Evolutionary conservation across 345 rosid genomes (phyloP), one percentile per base, ranked within the genome.

Genomic region (Sisymbrium altissimum): DNA sequence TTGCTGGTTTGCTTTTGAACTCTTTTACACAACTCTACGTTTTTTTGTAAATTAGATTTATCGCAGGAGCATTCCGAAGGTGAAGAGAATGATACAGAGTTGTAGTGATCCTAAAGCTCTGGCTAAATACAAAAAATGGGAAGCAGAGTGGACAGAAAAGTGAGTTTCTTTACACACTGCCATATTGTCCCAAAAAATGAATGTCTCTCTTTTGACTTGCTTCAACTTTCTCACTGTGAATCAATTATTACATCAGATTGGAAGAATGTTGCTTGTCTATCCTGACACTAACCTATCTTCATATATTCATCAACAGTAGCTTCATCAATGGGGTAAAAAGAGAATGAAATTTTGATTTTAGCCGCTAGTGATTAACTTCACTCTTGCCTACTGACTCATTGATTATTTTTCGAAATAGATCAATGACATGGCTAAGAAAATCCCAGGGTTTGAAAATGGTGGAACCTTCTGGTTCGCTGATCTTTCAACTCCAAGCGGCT

Each of bases 351-450:
- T 27, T 27, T 27, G 29, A 1, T 27, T 3, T 27, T 27, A 4
- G 29, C 29, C 29, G 29, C 29, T 27, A 27, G 29, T 27, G 29
- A 1, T 27, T 27, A 27, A 27, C 3, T 2, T 27, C 29, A 23
- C 3, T 27, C 17, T 60, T 60, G 27, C 18, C 4, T 71, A 40
- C 4, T 72, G 13, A 33, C 44, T 53, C 41, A 3, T 15, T 5
- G 1, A 57, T 36, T 57, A 15, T 32, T n/a, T 43, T 18, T 41
- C 13, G 13, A 8, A 61, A 48, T 79, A 82, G 92, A 81, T 87
- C 29, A 13, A 35, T 29, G 79, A 78, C 76, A 86, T 88, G 93
- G 87, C 78, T 43, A 85, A 81, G 78, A 86, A 81, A 43, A 79
- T 81, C 53, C 85, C 86, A 46, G 53, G 53, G 12, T 46, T 23